phyloP scores from a whole-genome alignment of 2,329 filamentous ascomycete species.

The Paraphoma sp. region DNA sequence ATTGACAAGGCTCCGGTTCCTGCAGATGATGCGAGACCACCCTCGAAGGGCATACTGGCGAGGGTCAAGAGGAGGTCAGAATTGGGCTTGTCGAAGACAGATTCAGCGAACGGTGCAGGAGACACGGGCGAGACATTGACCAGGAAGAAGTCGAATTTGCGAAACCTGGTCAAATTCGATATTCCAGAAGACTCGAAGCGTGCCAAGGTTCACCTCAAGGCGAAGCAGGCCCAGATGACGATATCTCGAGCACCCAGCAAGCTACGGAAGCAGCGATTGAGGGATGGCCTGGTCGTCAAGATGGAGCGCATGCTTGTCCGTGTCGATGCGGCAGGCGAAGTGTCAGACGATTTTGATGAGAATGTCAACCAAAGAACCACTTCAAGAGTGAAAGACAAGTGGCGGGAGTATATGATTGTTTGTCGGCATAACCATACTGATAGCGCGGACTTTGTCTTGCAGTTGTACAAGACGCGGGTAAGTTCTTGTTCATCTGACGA shows the following conservation, averaged over 20 bases:
- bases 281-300: slow-evolving; percentile 69
- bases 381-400: slow-evolving; percentile 66
- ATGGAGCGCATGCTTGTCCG: slow-evolving; percentile 73
- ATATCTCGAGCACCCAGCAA: slow-evolving; percentile 42
- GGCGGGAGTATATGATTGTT: slow-evolving; percentile 69
- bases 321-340: slow-evolving; percentile 61
- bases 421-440: slow-evolving; percentile 65
- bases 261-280: slow-evolving; percentile 50
- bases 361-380: slow-evolving; percentile 67
- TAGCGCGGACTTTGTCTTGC: slow-evolving; percentile 62
- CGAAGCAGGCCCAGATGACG: slow-evolving; percentile 48
- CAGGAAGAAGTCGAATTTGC: slow-evolving; percentile 37
- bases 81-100: slow-evolving; percentile 20
- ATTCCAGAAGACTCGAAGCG: slow-evolving; percentile 49
- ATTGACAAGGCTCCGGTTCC: slow-evolving; percentile 33
- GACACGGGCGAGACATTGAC: slow-evolving; percentile 17
- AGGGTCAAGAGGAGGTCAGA: slow-evolving; percentile 37
- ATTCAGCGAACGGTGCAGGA: slow-evolving; percentile 6
- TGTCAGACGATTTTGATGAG: slow-evolving; percentile 68
- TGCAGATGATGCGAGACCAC: slow-evolving; percentile 22
- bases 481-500: slow-evolving; percentile 6
- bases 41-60: slow-evolving; percentile 37
- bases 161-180: slow-evolving; percentile 51
- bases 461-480: slow-evolving; percentile 67
- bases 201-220: slow-evolving; percentile 47